Evolutionary conservation across 306 rosid species (phyloP), one percentile per base, ranked within the genome.

Genomic region (Vigna mungo): DNA sequence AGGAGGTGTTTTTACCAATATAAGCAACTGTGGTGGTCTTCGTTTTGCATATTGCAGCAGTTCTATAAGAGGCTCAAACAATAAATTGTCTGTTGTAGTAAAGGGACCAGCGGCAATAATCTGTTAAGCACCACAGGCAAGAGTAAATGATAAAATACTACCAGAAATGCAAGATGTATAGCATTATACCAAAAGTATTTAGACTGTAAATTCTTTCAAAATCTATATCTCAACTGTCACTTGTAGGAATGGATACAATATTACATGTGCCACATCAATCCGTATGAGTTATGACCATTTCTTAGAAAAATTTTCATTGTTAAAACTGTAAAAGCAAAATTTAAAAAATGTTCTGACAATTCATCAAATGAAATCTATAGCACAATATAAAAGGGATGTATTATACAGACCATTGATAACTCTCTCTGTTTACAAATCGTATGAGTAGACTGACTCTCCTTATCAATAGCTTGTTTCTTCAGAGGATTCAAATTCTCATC

Each of bases 91-190:
- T 56, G 86, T 81, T 23, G 99, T 92, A 41, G 97, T 89, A 84
- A 90, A 92, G 60, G 97, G 99, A 75, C 97, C 99, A 2, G 97
- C 92, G 23, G 97, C 97, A 66, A 95, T 86, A 67, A 95, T 85
- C 99, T 95, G 90, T 84, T n/a, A 78, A 62, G 76, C 69, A 76
- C 71, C 49, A 67, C 78, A 78, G 60, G 32, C 43, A 51, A 30
- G 37, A 9, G 44, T 48, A 72, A 68, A 78, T 54, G 66, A 46
- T 13, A 32, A 71, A 66, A 47, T 20, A 74, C 68, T 7, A 66
- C 65, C 63, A 81, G 16, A 77, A 69, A 39, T 48, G 44, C 15
- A n/a, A 36, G 25, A 21, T 49, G 55, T 41, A 76, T 25, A 46
- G 54, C 37, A 47, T 49, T 58, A 46, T 56, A 54, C 71, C 34